Evolutionary conservation across 768 basidiomycete genomes (phyloP), one percentile per base, ranked within the genome.

Genomic region (Gelatoporia subvermispora): DNA sequence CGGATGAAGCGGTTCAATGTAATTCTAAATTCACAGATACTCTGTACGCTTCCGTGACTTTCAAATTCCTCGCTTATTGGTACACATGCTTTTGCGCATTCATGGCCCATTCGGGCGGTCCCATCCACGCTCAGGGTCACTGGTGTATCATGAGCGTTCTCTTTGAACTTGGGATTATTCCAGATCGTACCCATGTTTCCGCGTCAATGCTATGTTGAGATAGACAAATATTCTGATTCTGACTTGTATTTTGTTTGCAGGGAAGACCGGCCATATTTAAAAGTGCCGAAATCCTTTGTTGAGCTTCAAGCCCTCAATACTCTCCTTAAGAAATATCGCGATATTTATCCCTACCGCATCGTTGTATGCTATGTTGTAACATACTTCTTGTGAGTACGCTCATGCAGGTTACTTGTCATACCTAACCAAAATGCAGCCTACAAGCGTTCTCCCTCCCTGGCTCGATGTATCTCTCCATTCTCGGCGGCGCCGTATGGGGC

Each of bases 401-500:
- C 18, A 10, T 10, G 24, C 34, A 18, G 44, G 18, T 21, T 18
- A 18, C 41, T 3, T 35, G 22, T 13, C 37, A 16, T 38, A 17
- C 11, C 41, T 43, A 18, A 47, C 39, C 40, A 35, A 16, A 2
- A 10, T 24, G 13, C 61, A 95, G 93, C 69, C 75, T 97, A 7
- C 94, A 98, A 74, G 92, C 93, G 0, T 98, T 97, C 69, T 94
- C 93, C 7, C 77, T 97, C 13, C 94, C 95, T 0, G 94, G 94
- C 1, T 95, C 93, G 37, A 95, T 98, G 93, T 98, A 98, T 63
- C 80, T 98, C 41, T 93, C 93, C 45, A 96, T 98, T 60, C 82
- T 97, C 11, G 93, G 89, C 17, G 95, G 95, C 28, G 95, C 95
- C 0, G 88, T 96, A 3, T 98, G 93, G 84, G 94, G 94, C 35